Percentiles rank a stretch among this genome's conserved stretches.
These are phyloP conservation scores for Beverwykella pulmonaria DNA, from an alignment of 495 filamentous ascomycete genomes.

Conservation along the genomic window DNA sequence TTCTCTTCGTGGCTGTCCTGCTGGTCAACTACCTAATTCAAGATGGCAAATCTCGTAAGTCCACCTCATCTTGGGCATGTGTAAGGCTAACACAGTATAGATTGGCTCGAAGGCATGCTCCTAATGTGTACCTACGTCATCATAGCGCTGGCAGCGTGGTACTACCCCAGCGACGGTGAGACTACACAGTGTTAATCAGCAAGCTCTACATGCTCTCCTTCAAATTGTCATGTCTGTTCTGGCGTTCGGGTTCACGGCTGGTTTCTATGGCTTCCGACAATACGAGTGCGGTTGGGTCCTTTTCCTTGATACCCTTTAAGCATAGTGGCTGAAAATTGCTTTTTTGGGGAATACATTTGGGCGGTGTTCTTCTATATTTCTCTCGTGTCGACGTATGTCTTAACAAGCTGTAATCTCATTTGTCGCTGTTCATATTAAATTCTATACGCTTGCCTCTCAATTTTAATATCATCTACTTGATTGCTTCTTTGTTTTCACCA, in stretches of 20 bases:
- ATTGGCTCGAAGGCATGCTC: conserved; percentile 49
- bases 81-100: conserved; percentile 11
- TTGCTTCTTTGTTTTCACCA: too few species aligned
- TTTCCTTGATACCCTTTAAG: conserved; percentile 13
- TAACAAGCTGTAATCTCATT: not conserved
- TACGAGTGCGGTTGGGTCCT: not conserved
- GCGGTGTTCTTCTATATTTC: not conserved
- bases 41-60: conserved; percentile 68
- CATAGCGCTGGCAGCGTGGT: conserved; percentile 46
- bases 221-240: not conserved
- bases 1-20: conserved; percentile 84
- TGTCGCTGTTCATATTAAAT: not conserved
- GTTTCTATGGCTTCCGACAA: not conserved
- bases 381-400: not conserved
- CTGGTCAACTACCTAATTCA: conserved; percentile 91
- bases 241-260: not conserved
- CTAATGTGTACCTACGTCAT: conserved; percentile 46
- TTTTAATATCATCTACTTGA: not conserved
- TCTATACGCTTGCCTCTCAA: not conserved
- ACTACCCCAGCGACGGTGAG: conserved; percentile 39
- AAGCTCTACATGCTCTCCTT: not conserved
- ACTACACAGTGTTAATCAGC: conserved; percentile 2
- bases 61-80: not conserved
- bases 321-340: not conserved
- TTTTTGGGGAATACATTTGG: not conserved